Conservation (phyloP, 1,284 basidiomycete species). For the Xerocomus nothofagi region DNA sequence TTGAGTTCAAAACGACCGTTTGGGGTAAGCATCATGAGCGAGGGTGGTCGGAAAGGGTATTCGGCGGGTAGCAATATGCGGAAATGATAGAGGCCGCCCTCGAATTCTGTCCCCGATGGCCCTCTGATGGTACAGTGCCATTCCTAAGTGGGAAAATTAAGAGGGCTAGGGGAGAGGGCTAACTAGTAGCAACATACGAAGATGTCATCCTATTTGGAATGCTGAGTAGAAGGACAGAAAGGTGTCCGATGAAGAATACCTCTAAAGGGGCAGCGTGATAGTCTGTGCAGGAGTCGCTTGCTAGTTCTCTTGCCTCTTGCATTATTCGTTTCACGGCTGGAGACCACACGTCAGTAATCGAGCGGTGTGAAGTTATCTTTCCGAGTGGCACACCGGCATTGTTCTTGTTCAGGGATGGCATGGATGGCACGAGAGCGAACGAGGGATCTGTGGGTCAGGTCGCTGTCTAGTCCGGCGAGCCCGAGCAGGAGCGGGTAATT, state of each 20-base stretch:
- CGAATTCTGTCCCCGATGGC: slow-evolving; percentile 83
- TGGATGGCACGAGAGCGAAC: slow-evolving; percentile 12
- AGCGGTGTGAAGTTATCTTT: neutral
- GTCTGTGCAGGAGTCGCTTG: slow-evolving; percentile 77
- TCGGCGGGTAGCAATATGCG: slow-evolving; percentile 88
- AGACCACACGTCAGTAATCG: neutral
- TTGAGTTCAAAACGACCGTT: slow-evolving; percentile 95
- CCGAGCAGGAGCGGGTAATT: neutral
- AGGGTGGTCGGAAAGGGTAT: slow-evolving; percentile 93
- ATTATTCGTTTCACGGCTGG: slow-evolving; percentile 91
- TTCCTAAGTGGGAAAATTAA: slow-evolving; percentile 56
- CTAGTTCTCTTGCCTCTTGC: slow-evolving; percentile 90
- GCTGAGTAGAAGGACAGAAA: slow-evolving; percentile 13
- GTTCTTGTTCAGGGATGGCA: slow-evolving; percentile 74
- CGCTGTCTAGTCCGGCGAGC: slow-evolving; percentile 3
- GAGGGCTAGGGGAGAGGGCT: slow-evolving; percentile 18
- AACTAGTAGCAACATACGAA: slow-evolving; percentile 52
- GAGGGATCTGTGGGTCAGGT: neutral
- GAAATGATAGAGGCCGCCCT: slow-evolving; percentile 90
- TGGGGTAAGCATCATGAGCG: slow-evolving; percentile 92
- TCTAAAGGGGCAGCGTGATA: slow-evolving; percentile 88
- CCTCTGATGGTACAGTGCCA: slow-evolving; percentile 98
- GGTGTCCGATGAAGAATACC: slow-evolving; percentile 41
- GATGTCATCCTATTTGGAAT: slow-evolving; percentile 64
- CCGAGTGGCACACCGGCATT: slow-evolving; percentile 62